Evolutionary conservation across 108 stramenopile species (phyloP), one percentile per base, ranked within the genome.

Genomic region (Conticribra weissflogii): DNA sequence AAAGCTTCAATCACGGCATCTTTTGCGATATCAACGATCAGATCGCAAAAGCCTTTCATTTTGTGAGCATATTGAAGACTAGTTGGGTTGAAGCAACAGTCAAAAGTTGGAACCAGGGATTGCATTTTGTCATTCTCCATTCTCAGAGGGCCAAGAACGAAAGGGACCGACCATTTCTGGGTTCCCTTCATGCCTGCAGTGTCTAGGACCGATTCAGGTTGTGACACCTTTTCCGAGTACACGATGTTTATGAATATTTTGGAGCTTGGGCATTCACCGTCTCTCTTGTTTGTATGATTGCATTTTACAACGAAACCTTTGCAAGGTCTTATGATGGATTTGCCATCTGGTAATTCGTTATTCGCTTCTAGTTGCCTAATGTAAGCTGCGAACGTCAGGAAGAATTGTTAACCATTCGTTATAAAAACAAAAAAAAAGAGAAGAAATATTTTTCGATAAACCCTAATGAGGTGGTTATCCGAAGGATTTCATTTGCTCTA

Each of bases 211-310:
- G 19, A 15, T 8, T 25, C 27, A 18, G 22, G 54, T 31, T 61
- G 17, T 36, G 49, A 55, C 23, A 86, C 47, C 25, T 77, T 36
- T 24, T 81, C 81, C 2, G 76, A 58, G 36, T 71, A 27, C 12
- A 84, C 83, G 17, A 88, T 68, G 36, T 88, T 88, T 47, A 88
- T 50, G 60, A 88, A 88, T 7, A 86, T 2, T 47, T 88, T 86
- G n/a, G n/a, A n/a, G n/a, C n/a, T n/a, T n/a, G n/a, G n/a, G n/a
- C 68, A 72, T 21, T 66, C 61, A 14, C 56, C 66, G 7, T 48
- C 53, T 18, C 59, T 16, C 36, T 36, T 73, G 34, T 64, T 78
- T 29, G 31, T 71, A 25, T 76, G 83, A 45, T 63, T 82, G 46
- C 72, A 69, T 64, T 86, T 86, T 21, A 86, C 83, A 15, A 74